Conservation (phyloP, 768 basidiomycete genomes). For the Dendrothele bispora region DNA sequence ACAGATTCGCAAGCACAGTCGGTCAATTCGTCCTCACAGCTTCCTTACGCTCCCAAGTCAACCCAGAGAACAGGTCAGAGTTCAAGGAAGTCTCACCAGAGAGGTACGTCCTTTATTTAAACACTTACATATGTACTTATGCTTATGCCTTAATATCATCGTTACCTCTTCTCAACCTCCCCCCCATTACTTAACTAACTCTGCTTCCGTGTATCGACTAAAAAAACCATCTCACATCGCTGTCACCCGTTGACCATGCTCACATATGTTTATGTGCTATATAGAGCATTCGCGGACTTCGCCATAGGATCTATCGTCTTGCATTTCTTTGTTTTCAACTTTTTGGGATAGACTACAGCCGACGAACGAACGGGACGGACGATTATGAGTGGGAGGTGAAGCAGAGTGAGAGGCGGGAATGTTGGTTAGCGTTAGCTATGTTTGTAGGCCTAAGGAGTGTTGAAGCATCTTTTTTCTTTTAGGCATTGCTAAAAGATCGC, state of each 20-base stretch:
- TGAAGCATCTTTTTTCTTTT: no score
- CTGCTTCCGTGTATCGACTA: no score
- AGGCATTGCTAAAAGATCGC: no score
- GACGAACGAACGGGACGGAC: no score
- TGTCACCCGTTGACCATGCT: not conserved
- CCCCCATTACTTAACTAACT: not conserved
- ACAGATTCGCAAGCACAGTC: constrained; percentile 87
- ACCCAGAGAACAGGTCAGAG: constrained; percentile 75
- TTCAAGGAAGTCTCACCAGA: constrained; percentile 95
- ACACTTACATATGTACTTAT: not conserved
- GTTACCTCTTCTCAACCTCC: not conserved
- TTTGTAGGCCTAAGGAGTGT: no score
- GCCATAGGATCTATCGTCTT: constrained; percentile 92
- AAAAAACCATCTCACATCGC: not conserved
- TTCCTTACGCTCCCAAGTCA: constrained; percentile 88
- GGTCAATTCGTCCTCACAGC: constrained; percentile 97
- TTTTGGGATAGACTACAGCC: constrained; percentile 95
- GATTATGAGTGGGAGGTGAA: no score
- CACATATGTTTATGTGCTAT: not conserved
- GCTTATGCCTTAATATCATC: not conserved
- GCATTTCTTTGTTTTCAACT: constrained; percentile 99
- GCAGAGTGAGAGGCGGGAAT: no score
- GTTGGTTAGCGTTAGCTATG: no score
- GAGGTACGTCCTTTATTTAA: constrained; percentile 53
- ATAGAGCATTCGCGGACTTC: constrained; percentile 96